These are phyloP conservation scores for Monilinia aucupariae DNA, from an alignment of 2,329 filamentous ascomycete genomes.

Conservation along the genomic window DNA sequence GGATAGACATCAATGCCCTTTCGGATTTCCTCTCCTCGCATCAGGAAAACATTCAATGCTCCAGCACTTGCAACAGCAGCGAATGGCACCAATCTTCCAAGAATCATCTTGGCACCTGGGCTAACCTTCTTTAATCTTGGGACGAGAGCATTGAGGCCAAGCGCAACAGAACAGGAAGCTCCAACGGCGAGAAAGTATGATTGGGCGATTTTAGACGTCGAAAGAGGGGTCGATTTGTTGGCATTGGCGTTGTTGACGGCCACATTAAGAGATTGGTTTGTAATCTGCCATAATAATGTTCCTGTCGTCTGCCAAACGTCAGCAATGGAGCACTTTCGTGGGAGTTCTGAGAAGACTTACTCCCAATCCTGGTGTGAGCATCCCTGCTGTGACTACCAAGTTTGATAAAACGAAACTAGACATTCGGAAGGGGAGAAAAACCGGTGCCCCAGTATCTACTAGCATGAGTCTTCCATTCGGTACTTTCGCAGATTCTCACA, in stretches of 20 bases:
- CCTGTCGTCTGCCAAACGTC: constrained; percentile 57
- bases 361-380: constrained; percentile 84
- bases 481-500: constrained; percentile 25
- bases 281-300: constrained; percentile 88
- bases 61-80: constrained; percentile 90
- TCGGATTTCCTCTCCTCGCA: constrained; percentile 94
- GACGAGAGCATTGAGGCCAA: constrained; percentile 86
- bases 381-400: constrained; percentile 88
- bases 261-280: constrained; percentile 96
- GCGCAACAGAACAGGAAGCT: constrained; percentile 87
- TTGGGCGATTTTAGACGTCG: constrained; percentile 72
- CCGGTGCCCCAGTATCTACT: constrained; percentile 82
- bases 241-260: constrained; percentile 97
- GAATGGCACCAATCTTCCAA: constrained; percentile 88
- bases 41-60: constrained; percentile 91
- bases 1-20: constrained; percentile 90
- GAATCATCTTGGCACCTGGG: constrained; percentile 67
- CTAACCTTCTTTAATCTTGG: constrained; percentile 73
- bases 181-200: constrained; percentile 90
- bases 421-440: constrained; percentile 96
- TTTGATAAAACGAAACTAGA: constrained; percentile 92
- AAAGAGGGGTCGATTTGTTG: constrained; percentile 92
- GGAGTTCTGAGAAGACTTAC: constrained; percentile 41
- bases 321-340: constrained; percentile 13
- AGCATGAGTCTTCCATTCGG: constrained; percentile 8